Conservation (phyloP, 2,329 filamentous ascomycete species). For the Colletotrichum sp. region DNA sequence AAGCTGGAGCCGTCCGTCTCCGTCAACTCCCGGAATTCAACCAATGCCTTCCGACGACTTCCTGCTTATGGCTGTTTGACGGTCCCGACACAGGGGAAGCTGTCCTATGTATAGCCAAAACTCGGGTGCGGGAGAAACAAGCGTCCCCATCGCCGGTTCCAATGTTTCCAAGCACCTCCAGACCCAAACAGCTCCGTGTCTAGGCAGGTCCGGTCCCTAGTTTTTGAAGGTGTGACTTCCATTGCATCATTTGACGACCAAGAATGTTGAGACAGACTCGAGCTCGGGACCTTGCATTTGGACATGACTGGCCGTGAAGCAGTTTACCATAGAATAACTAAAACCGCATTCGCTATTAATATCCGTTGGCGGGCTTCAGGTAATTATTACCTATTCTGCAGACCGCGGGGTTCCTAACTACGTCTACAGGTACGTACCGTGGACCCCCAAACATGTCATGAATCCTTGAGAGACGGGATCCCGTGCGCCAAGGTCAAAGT, state of each 20-base stretch:
- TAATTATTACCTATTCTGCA: background rate
- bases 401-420: background rate
- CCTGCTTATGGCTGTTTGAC: background rate
- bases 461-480: background rate
- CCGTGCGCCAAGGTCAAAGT: background rate
- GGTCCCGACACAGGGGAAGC: conserved; percentile 21
- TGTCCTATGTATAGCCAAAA: conserved; percentile 20
- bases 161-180: background rate
- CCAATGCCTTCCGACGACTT: conserved; percentile 3
- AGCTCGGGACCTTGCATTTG: background rate
- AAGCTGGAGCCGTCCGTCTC: background rate
- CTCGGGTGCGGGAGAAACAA: conserved; percentile 15
- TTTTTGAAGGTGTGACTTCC: background rate
- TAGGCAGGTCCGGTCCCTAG: background rate
- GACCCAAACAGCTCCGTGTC: background rate
- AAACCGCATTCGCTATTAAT: background rate
- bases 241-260: background rate
- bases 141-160: background rate
- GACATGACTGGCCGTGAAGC: background rate
- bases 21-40: conserved; percentile 13
- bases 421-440: background rate
- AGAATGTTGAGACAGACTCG: background rate
- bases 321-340: background rate
- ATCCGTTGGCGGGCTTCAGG: background rate
- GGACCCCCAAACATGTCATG: background rate